Percentiles rank a stretch among this genome's conserved stretches.
Evolutionary conservation across 2,329 filamentous ascomycete genomes (phyloP).

Genomic region (Pyrenophora teres): DNA sequence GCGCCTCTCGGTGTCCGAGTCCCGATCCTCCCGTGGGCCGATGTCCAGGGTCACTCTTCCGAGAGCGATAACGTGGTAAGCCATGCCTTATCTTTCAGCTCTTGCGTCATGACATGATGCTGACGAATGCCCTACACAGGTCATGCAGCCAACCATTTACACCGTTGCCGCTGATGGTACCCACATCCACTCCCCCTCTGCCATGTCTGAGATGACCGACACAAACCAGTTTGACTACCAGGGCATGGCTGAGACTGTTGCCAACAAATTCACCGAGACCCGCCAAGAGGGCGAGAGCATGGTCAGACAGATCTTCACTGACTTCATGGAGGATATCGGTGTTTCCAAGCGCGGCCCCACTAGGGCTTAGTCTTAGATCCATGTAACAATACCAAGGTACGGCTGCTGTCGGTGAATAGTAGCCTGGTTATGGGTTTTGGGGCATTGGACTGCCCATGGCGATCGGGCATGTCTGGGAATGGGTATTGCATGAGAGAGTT

Average conservation of each 20-base stretch:
- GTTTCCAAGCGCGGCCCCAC: constrained; percentile 41
- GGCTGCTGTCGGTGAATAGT: constrained; percentile 2
- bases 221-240: constrained; percentile 61
- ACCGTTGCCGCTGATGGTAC: constrained; percentile 56
- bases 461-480: constrained; percentile 1
- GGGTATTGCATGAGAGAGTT: background rate
- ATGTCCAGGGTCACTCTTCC: constrained; percentile 20
- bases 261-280: constrained; percentile 34
- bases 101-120: background rate
- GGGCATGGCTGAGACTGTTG: constrained; percentile 58
- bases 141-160: constrained; percentile 63
- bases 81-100: background rate
- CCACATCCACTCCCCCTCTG: constrained; percentile 55
- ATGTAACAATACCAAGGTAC: background rate
- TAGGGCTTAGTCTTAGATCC: constrained; percentile 20
- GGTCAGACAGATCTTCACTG: constrained; percentile 53
- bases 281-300: constrained; percentile 51
- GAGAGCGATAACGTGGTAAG: constrained; percentile 34
- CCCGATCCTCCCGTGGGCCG: constrained; percentile 53
- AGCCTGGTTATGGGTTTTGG: background rate
- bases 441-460: constrained; percentile 2
- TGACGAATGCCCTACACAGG: constrained; percentile 26
- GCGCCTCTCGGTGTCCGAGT: constrained; percentile 50
- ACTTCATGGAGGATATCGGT: constrained; percentile 57
- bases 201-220: constrained; percentile 64